phyloP scores from a whole-genome alignment of 192 early-diverging fungal genomes.

The Backusella morwellensis region DNA sequence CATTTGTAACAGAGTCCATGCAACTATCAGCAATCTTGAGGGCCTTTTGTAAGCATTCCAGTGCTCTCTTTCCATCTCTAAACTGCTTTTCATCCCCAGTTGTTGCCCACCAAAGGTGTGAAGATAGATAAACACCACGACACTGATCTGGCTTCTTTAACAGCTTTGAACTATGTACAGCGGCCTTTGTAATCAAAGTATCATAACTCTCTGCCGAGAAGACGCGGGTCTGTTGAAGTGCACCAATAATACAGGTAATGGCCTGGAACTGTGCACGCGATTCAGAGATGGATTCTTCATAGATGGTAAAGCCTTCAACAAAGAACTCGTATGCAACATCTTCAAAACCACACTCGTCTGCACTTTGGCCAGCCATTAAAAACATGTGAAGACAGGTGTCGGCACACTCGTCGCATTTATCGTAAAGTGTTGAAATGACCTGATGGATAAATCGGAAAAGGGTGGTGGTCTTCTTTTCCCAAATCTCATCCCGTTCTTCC shows the following conservation, averaged over 20 bases:
- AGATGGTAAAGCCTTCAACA: constrained; percentile 95
- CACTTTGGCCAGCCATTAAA: constrained; percentile 82
- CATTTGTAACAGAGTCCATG: constrained; percentile 86
- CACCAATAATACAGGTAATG: constrained; percentile 84
- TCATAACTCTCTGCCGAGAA: constrained; percentile 94
- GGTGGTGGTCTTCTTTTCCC: constrained; percentile 69
- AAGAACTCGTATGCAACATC: constrained; percentile 98
- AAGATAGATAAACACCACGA: constrained; percentile 76
- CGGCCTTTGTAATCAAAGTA: constrained; percentile 89
- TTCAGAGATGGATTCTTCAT: constrained; percentile 95
- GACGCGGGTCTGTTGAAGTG: constrained; percentile 77
- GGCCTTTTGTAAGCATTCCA: constrained; percentile 92
- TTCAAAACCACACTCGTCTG: constrained; percentile 85
- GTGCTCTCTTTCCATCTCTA: constrained; percentile 85
- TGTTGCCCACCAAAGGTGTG: constrained; percentile 92
- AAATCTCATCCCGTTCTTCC: constrained; percentile 52
- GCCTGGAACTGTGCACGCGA: constrained; percentile 89
- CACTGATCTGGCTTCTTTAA: constrained; percentile 96
- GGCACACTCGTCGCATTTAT: constrained; percentile 56
- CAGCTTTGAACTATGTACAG: constrained; percentile 85
- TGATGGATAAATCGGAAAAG: constrained; percentile 90
- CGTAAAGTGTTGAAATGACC: constrained; percentile 72
- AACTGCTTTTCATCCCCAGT: constrained; percentile 59
- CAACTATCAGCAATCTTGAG: constrained; percentile 93
- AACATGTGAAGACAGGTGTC: constrained; percentile 77